Evolutionary conservation across 2,329 filamentous ascomycete species (phyloP).

Genomic region (Fusarium tanahbumbuense): DNA sequence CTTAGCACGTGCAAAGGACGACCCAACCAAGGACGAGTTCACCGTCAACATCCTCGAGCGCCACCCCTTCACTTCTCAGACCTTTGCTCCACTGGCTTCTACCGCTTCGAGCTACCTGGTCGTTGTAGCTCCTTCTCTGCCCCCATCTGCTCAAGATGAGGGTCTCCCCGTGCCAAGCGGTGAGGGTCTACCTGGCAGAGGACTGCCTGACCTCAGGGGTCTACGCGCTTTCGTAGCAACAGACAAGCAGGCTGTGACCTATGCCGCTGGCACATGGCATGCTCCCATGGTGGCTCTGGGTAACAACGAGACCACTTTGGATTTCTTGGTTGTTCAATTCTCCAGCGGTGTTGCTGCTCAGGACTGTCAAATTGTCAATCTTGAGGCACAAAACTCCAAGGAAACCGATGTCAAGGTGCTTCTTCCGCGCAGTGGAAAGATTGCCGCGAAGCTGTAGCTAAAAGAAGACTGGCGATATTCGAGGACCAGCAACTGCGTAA

Average conservation of each 20-base stretch:
- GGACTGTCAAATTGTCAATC: constrained; percentile 85
- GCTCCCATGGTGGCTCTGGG: constrained; percentile 95
- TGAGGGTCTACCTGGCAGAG: constrained; percentile 65
- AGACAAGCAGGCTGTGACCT: constrained; percentile 87
- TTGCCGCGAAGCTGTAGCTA: constrained; percentile 26
- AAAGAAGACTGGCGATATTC: constrained; percentile 23
- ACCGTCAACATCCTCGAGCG: constrained; percentile 80
- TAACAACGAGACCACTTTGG: constrained; percentile 65
- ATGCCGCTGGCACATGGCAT: constrained; percentile 92
- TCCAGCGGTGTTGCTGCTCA: constrained; percentile 83
- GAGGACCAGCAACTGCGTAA: constrained; percentile 28
- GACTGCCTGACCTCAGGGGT: constrained; percentile 77
- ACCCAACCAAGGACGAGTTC: constrained; percentile 57
- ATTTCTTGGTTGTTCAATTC: constrained; percentile 92
- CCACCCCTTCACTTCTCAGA: constrained; percentile 94
- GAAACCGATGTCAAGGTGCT: constrained; percentile 56
- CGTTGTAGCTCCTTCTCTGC: constrained; percentile 84
- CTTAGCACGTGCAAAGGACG: constrained; percentile 34
- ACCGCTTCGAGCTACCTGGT: constrained; percentile 75
- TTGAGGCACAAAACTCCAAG: constrained; percentile 51
- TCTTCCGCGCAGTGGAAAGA: constrained; percentile 25
- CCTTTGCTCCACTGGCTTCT: constrained; percentile 82
- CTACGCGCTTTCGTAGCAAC: constrained; percentile 83
- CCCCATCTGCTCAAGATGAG: constrained; percentile 50
- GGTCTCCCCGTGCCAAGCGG: constrained; percentile 46